Base-by-base conservation (phyloP, 192 early-diverging fungal genomes). In the Pilaira anomala region DNA sequence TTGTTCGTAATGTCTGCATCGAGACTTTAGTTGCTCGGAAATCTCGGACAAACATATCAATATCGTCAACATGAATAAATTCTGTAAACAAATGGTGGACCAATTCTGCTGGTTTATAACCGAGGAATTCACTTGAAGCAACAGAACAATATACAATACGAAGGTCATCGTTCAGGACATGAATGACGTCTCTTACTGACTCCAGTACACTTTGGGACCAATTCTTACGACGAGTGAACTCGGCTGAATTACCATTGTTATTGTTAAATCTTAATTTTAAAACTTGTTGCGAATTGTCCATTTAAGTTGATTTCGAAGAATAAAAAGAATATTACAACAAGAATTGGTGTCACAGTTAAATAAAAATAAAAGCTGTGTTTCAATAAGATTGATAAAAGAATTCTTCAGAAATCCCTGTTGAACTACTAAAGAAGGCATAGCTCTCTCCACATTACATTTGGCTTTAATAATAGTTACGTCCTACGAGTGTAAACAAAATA, bases 141-240 rank as follows among this genome's bases (percentile, higher is more conserved):
- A 62, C 53, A 7, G 72, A 74, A 25, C 68, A 69, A 25, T 65
- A 74, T 22, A 70, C 30, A 16, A 74, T 65, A 33, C 63, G 70
- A 25, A 30, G 52, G 26, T 45, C 16, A 11, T 68, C 55, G 7
- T 63, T 60, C n/a, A 74, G 40, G 21, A 74, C 72, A 62, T 74
- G 72, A 28, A 74, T 39, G 4, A 74, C 56, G 48, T 74, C 72
- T 22, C 55, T 50, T 4, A 74, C 22, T 22, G 65, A 60, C 16
- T 69, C 65, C 1, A 74, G 48, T 14, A 74, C 54, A 19, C 58
- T 59, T 29, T 74, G 68, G 0, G 62, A 66, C 72, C 72, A 74
- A 40, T 74, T 74, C 62, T 74, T 69, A 26, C 72, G 68, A 22
- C 65, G 48, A 30, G 72, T 74, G 36, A 74, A 74, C 21, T 74